Conservation (phyloP, 2,329 filamentous ascomycete genomes). For the Nemania sp. region DNA sequence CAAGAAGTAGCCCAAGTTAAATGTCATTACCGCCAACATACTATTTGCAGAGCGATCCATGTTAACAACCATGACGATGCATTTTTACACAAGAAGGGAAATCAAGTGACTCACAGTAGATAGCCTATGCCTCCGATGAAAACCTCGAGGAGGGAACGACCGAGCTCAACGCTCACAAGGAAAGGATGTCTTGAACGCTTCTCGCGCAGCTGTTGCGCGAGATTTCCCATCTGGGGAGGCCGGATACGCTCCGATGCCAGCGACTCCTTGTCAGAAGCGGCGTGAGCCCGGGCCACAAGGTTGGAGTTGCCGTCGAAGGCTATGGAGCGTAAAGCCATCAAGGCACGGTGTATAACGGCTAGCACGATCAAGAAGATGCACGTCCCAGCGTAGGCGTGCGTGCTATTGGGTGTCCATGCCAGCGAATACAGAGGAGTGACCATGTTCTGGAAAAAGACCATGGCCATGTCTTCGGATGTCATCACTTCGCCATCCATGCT, state of each 20-base stretch:
- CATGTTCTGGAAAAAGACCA: constrained; percentile 58
- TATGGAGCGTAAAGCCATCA: constrained; percentile 62
- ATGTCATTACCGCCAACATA: constrained; percentile 41
- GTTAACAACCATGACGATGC: not conserved
- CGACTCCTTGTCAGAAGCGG: constrained; percentile 7
- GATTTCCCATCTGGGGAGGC: constrained; percentile 24
- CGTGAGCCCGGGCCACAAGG: constrained; percentile 1
- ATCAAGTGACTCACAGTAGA: constrained; percentile 35
- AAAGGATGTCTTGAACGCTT: constrained; percentile 32
- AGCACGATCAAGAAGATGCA: constrained; percentile 90
- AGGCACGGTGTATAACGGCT: constrained; percentile 67
- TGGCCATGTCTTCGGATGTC: constrained; percentile 37
- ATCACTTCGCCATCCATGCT: constrained; percentile 26
- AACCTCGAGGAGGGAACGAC: constrained; percentile 33
- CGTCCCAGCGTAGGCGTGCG: constrained; percentile 80
- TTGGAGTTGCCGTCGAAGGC: constrained; percentile 26
- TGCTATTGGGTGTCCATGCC: constrained; percentile 72
- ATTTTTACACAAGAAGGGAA: not conserved
- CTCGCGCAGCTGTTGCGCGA: constrained; percentile 26
- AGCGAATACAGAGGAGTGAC: constrained; percentile 69
- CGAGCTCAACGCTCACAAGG: constrained; percentile 34
- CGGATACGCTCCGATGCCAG: constrained; percentile 9
- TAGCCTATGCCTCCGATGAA: constrained; percentile 38
- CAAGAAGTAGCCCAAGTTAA: constrained; percentile 41
- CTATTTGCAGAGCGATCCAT: constrained; percentile 14